A percentile compares a stretch with the other conserved stretches of the same genome.
These are phyloP conservation scores for Chlorophyllum brunneum DNA, from an alignment of 768 basidiomycete species.

Conservation along the genomic window DNA sequence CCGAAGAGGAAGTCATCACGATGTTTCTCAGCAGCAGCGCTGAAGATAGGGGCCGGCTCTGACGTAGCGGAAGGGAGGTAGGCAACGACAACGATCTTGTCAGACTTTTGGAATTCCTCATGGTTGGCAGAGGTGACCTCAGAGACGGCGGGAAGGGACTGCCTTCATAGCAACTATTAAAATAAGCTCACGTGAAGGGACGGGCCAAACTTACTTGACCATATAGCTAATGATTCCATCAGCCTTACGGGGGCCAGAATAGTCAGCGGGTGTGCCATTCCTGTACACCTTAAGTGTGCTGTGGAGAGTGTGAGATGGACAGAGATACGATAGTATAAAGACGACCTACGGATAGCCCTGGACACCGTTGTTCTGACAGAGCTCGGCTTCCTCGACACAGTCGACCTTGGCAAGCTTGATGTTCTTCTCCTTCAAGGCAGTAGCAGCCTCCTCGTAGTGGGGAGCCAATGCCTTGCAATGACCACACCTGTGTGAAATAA, in stretches of 20 bases:
- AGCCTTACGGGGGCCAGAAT: conserved; percentile 85
- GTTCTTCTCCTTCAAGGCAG: conserved; percentile 81
- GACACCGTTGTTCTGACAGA: conserved; percentile 85
- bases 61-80: conserved; percentile 77
- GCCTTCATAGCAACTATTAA: conserved; percentile 37
- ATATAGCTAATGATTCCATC: conserved; percentile 97
- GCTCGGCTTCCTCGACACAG: conserved; percentile 90
- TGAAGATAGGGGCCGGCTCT: conserved; percentile 70
- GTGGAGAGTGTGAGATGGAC: conserved; percentile 1
- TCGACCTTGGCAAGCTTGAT: conserved; percentile 96
- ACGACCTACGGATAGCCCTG: conserved; percentile 87
- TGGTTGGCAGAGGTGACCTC: conserved; percentile 73
- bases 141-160: conserved; percentile 91
- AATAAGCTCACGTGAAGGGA: background rate
- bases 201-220: conserved; percentile 66
- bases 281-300: conserved; percentile 93
- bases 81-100: conserved; percentile 88
- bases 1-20: conserved; percentile 96
- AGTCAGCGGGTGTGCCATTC: conserved; percentile 76
- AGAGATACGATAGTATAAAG: background rate
- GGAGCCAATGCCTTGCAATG: conserved; percentile 96
- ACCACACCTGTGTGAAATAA: conserved; percentile 63
- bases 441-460: conserved; percentile 92
- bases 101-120: conserved; percentile 80
- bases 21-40: conserved; percentile 75